These are phyloP conservation scores for Eucalyptus virginea DNA, from an alignment of 345 rosid species.

Conservation along the genomic window DNA sequence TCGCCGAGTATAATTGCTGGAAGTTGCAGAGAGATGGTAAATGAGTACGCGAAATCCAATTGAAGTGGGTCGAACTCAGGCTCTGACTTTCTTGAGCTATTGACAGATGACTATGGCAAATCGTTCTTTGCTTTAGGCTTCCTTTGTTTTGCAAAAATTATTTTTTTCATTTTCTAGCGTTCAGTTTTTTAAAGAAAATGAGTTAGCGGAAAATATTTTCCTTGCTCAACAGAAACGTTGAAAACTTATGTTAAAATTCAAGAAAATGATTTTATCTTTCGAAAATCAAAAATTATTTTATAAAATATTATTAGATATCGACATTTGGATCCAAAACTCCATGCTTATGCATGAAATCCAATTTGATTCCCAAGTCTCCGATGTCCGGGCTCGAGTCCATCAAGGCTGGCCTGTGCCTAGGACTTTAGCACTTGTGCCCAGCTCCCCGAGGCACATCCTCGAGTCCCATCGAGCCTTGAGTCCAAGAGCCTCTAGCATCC, in stretches of 20 bases:
- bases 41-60: background rate
- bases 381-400: accelerated
- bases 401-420: background rate
- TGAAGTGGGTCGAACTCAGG: background rate
- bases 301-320: no score
- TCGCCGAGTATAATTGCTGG: background rate
- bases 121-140: background rate
- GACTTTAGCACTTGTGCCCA: no score
- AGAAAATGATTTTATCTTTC: background rate
- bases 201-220: accelerated
- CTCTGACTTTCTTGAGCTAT: background rate
- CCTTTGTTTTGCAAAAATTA: no score
- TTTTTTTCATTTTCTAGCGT: accelerated
- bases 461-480: no score
- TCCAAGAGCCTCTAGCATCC: accelerated
- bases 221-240: accelerated
- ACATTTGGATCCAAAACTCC: accelerated
- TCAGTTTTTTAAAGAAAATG: accelerated
- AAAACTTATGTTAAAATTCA: background rate
- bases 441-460: accelerated
- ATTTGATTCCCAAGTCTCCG: accelerated
- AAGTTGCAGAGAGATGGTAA: background rate
- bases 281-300: accelerated
- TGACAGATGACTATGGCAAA: background rate
- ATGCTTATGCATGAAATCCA: background rate